Percentiles rank a stretch among this genome's conserved stretches.
Evolutionary conservation across 2,329 filamentous ascomycete genomes (phyloP).

Genomic region (Shiraia sp.): DNA sequence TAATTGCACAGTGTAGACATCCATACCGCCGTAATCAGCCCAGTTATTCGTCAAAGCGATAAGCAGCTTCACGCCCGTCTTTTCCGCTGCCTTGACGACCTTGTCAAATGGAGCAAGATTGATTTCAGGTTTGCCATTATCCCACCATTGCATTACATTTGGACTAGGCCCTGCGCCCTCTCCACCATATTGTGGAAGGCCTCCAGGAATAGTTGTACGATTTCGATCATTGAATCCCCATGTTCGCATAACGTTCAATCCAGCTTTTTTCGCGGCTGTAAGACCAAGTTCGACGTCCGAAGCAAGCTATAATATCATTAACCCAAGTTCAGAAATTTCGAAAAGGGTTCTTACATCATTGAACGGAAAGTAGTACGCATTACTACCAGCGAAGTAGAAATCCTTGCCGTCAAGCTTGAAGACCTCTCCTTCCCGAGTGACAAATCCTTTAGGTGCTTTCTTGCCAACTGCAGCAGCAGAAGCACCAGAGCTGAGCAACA

Average conservation of each 20-base stretch:
- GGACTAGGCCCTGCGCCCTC: conserved; percentile 53
- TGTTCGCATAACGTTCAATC: conserved; percentile 59
- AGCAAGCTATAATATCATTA: conserved; percentile 46
- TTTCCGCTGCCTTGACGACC: conserved; percentile 56
- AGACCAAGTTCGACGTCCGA: conserved; percentile 54
- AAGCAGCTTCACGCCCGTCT: conserved; percentile 57
- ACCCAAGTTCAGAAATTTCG: background rate
- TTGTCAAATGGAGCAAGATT: conserved; percentile 54
- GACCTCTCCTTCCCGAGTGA: conserved; percentile 54
- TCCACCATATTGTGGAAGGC: conserved; percentile 57
- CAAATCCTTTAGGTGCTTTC: conserved; percentile 46
- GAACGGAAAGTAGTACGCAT: conserved; percentile 62
- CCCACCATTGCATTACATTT: conserved; percentile 51
- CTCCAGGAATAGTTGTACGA: conserved; percentile 48
- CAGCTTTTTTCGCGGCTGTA: conserved; percentile 52
- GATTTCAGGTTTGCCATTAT: conserved; percentile 53
- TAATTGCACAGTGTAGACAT: conserved; percentile 61
- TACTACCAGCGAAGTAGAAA: conserved; percentile 62
- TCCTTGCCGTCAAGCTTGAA: conserved; percentile 60
- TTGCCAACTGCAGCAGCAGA: conserved; percentile 20
- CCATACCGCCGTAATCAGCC: conserved; percentile 65
- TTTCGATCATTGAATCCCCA: conserved; percentile 65
- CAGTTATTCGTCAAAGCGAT: conserved; percentile 62
- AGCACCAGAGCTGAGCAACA: conserved; percentile 18
- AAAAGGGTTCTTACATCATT: conserved; percentile 46